Percentiles rank a stretch among this genome's conserved stretches.
phyloP scores from a whole-genome alignment of 2,329 filamentous ascomycete species.

The Paecilomyces sp. region DNA sequence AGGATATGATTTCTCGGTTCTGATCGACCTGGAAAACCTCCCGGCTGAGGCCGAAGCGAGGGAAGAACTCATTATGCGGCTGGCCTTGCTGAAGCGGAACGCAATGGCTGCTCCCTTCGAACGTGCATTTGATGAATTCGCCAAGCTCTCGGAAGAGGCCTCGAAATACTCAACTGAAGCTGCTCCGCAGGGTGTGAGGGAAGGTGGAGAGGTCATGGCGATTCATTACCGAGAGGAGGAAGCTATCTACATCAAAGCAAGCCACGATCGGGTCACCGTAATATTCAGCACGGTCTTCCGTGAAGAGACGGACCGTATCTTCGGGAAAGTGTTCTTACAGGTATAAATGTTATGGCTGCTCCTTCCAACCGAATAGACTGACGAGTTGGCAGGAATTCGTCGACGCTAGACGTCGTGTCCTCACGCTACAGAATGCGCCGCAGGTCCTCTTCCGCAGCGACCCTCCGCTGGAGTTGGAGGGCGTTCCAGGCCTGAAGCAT shows the following conservation, averaged over 20 bases:
- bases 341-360: slow-evolving; percentile 16
- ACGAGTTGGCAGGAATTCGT: slow-evolving; percentile 69
- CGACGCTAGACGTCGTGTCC: slow-evolving; percentile 72
- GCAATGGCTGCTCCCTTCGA: slow-evolving; percentile 98
- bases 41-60: slow-evolving; percentile 77
- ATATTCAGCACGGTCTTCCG: slow-evolving; percentile 98
- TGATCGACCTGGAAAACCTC: slow-evolving; percentile 80
- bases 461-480: slow-evolving; percentile 83
- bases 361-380: neutral
- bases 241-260: slow-evolving; percentile 97
- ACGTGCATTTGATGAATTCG: slow-evolving; percentile 90
- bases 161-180: slow-evolving; percentile 90
- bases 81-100: slow-evolving; percentile 92
- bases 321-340: slow-evolving; percentile 96
- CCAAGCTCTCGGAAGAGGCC: slow-evolving; percentile 76
- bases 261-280: slow-evolving; percentile 93
- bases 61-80: slow-evolving; percentile 77
- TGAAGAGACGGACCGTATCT: slow-evolving; percentile 95
- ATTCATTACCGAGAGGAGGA: slow-evolving; percentile 99
- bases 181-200: slow-evolving; percentile 79
- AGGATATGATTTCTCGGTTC: slow-evolving; percentile 92
- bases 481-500: slow-evolving; percentile 71
- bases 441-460: slow-evolving; percentile 96
- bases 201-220: slow-evolving; percentile 87
- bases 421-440: slow-evolving; percentile 91